Conservation (phyloP, 1,139 yeast species). For the Kurtzmaniella quercitrusa region DNA sequence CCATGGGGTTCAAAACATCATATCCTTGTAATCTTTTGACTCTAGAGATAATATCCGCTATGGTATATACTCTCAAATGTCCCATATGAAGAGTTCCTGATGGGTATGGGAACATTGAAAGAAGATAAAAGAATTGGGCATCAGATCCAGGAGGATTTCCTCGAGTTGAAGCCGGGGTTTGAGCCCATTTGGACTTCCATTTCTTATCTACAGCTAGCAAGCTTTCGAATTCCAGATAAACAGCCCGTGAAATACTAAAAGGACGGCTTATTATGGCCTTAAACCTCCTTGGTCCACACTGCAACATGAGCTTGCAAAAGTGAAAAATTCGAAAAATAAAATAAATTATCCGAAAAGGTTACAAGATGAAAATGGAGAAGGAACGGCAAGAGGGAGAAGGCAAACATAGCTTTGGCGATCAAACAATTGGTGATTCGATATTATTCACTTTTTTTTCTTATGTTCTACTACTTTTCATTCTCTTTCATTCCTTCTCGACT, state of each 20-base stretch:
- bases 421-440: too few species aligned
- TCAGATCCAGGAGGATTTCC: slow-evolving; percentile 12
- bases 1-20: slow-evolving; percentile 91
- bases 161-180: slow-evolving; percentile 21
- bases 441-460: too few species aligned
- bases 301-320: not conserved
- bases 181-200: slow-evolving; percentile 52
- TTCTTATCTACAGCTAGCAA: slow-evolving; percentile 34
- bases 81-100: slow-evolving; percentile 92
- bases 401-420: too few species aligned
- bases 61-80: slow-evolving; percentile 86
- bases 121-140: slow-evolving; percentile 51
- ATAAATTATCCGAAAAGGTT: not conserved
- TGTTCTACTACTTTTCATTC: too few species aligned
- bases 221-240: not conserved
- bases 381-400: too few species aligned
- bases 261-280: not conserved
- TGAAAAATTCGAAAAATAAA: not conserved
- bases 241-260: not conserved
- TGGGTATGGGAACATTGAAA: slow-evolving; percentile 95
- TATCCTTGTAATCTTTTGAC: slow-evolving; percentile 74
- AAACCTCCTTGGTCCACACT: not conserved
- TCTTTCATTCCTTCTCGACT: too few species aligned
- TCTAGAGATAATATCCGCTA: slow-evolving; percentile 79
- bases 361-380: too few species aligned